Evolutionary conservation across 148 eudicot species (phyloP).

Genomic region (Talinum fruticosum): DNA sequence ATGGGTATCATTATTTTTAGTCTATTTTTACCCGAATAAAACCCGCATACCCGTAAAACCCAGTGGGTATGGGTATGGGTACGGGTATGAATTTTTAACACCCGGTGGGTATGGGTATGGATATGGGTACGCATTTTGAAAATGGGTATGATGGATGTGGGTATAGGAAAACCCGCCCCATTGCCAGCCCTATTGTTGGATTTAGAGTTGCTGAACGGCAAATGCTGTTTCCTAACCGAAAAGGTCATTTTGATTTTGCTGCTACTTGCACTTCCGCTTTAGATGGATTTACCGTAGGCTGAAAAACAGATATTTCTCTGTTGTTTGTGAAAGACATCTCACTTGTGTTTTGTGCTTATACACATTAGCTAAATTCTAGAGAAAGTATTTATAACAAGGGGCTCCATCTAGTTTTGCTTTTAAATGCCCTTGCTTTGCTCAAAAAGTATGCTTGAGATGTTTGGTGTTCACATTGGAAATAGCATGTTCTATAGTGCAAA

Average conservation of each 20-base stretch:
- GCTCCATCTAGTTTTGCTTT: background rate
- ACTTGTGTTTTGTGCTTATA: background rate
- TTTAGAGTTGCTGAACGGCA: slow-evolving; percentile 1
- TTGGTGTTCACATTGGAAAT: background rate
- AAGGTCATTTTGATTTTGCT: background rate
- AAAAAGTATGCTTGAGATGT: background rate
- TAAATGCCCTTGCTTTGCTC: background rate
- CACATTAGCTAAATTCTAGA: too few species aligned
- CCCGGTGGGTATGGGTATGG: too few species aligned
- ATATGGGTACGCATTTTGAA: too few species aligned
- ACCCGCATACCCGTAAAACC: too few species aligned
- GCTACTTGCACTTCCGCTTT: background rate
- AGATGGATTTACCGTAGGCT: background rate
- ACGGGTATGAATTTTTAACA: too few species aligned
- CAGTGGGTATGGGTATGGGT: too few species aligned
- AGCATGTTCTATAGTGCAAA: background rate
- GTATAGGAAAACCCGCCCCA: too few species aligned
- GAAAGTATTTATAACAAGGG: background rate
- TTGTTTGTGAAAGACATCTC: slow-evolving; percentile 1
- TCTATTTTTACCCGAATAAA: too few species aligned
- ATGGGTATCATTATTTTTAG: too few species aligned
- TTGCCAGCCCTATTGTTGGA: too few species aligned
- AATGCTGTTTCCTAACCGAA: background rate
- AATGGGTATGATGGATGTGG: too few species aligned
- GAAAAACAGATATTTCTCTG: background rate